Conservation (phyloP, 2,329 filamentous ascomycete species). For the Stenocarpella maydis region DNA sequence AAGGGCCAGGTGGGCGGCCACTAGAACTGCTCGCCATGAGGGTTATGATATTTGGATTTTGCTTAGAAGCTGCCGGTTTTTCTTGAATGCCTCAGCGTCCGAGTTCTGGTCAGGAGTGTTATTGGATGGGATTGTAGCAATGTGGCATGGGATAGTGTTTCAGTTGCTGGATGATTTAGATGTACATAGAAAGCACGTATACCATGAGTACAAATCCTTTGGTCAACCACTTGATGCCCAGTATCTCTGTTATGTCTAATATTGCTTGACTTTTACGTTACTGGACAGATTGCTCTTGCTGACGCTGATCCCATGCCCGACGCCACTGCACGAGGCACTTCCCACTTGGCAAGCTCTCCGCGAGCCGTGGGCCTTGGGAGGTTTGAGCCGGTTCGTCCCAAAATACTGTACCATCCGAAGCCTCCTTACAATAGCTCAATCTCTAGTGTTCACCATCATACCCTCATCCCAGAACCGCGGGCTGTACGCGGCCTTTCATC, state of each 20-base stretch:
- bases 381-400: no score
- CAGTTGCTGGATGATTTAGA: not conserved
- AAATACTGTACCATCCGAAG: no score
- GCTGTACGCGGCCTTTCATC: not conserved
- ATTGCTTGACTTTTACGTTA: not conserved
- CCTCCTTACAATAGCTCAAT: not conserved
- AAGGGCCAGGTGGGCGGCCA: constrained; percentile 60
- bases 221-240: not conserved
- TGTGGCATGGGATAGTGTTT: not conserved
- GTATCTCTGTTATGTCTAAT: not conserved
- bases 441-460: not conserved
- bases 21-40: constrained; percentile 37
- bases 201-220: not conserved
- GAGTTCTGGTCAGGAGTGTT: not conserved
- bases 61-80: not conserved
- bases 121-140: not conserved
- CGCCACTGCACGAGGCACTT: not conserved
- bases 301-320: not conserved
- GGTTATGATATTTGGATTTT: not conserved
- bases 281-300: no score
- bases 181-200: constrained; percentile 5
- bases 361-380: not conserved
- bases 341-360: not conserved
- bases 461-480: not conserved
- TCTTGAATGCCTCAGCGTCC: not conserved